phyloP scores from a whole-genome alignment of 2,329 filamentous ascomycete genomes.

The Arthrobotrys pseudoclavata region DNA sequence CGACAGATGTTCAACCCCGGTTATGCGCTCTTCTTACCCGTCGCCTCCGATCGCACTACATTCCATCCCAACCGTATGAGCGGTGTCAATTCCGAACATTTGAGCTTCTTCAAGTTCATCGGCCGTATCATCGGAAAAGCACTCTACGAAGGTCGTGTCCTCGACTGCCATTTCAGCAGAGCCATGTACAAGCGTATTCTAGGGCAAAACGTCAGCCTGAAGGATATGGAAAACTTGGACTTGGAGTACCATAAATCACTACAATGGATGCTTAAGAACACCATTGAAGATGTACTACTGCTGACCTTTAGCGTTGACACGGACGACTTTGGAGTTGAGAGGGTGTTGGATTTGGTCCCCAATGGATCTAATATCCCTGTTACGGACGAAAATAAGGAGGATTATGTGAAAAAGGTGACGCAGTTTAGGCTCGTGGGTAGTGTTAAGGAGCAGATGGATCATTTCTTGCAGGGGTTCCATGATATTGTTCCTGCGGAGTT shows the following conservation, averaged over 20 bases:
- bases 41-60: slow-evolving; percentile 95
- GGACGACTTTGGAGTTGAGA: slow-evolving; percentile 91
- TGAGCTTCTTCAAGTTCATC: slow-evolving; percentile 99
- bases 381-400: slow-evolving; percentile 98
- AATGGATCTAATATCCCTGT: slow-evolving; percentile 92
- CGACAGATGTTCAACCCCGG: slow-evolving; percentile 99
- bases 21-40: slow-evolving; percentile 95
- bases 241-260: slow-evolving; percentile 99
- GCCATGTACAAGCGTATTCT: slow-evolving; percentile 98
- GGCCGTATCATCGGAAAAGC: slow-evolving; percentile 98
- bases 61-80: slow-evolving; percentile 98
- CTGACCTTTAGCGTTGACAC: slow-evolving; percentile 96
- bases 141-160: slow-evolving; percentile 91
- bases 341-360: slow-evolving; percentile 85
- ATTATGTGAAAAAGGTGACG: slow-evolving; percentile 93
- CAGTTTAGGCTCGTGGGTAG: slow-evolving; percentile 93
- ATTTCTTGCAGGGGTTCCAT: slow-evolving; percentile 95
- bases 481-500: slow-evolving; percentile 96
- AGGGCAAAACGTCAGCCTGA: slow-evolving; percentile 93
- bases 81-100: slow-evolving; percentile 92
- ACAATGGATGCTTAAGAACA: slow-evolving; percentile 98
- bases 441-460: slow-evolving; percentile 92
- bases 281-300: slow-evolving; percentile 97
- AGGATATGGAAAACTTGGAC: slow-evolving; percentile 99
- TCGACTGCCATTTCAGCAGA: slow-evolving; percentile 98